These are phyloP conservation scores for Melastoma malabathricum DNA, from an alignment of 345 rosid species.

Conservation along the genomic window DNA sequence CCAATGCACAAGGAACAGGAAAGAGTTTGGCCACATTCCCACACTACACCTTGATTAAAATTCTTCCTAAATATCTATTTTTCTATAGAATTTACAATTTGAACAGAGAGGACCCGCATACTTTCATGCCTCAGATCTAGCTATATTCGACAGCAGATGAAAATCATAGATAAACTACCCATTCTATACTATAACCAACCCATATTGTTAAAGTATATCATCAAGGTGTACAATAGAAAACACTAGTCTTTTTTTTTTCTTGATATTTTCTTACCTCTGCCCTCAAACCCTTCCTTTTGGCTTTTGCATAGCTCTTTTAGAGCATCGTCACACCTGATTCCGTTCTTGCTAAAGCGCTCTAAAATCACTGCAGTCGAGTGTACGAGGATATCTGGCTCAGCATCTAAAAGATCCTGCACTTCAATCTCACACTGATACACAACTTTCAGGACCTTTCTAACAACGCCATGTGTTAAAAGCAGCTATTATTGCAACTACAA, in stretches of 20 bases:
- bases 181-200: too few relatives aligned
- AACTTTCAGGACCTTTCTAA: not conserved
- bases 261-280: slow-evolving; percentile 38
- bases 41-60: too few relatives aligned
- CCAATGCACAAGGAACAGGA: too few relatives aligned
- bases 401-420: slow-evolving; percentile 81
- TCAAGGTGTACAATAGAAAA: not conserved
- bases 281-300: slow-evolving; percentile 74
- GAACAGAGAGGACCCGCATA: too few relatives aligned
- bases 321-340: slow-evolving; percentile 44
- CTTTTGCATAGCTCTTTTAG: slow-evolving; percentile 85
- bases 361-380: slow-evolving; percentile 59
- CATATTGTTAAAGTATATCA: too few relatives aligned
- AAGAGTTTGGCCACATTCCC: too few relatives aligned
- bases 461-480: not conserved
- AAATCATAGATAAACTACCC: too few relatives aligned
- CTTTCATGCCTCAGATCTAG: too few relatives aligned
- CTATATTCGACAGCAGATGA: too few relatives aligned
- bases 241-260: not conserved
- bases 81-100: too few relatives aligned
- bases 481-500: too few relatives aligned
- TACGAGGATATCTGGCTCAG: slow-evolving; percentile 69
- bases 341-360: slow-evolving; percentile 49
- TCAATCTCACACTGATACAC: slow-evolving; percentile 43
- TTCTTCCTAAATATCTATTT: too few relatives aligned